Evolutionary conservation across 371 early-diverging fungal genomes (phyloP), one percentile per base, ranked within the genome.

Genomic region (Smittium mucronatum): DNA sequence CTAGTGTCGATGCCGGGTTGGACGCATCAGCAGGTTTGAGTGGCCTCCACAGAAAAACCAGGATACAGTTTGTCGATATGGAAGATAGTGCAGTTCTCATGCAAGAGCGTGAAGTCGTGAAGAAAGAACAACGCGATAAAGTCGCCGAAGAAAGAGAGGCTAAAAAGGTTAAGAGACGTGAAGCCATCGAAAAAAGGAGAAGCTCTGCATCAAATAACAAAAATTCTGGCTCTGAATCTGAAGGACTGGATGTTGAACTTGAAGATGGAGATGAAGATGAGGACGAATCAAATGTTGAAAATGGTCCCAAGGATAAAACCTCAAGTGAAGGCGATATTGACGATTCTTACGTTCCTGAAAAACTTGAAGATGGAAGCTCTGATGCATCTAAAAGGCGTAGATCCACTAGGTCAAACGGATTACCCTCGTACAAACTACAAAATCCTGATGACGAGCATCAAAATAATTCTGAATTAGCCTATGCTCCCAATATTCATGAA

Each of bases 71-170:
- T 67, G 67, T 67, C 28, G 35, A 32, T 67, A 67, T 67, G 36
- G 25, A 67, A 2, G 67, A 67, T 57, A 67, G 35, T 36, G 67
- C 36, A 11, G 67, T 36, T 11, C 28, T 67, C 8, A 67, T 67
- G 67, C 33, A 67, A 26, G 67, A 67, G 29, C 34, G 67, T 11
- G 67, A 67, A 29, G 30, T n/a, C 16, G 57, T 57, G 2, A 67
- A 16, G 2, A 67, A 67, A 36, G 67, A 67, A 30, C 16, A 11
- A 17, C 35, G 57, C 2, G 67, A 67, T 17, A 67, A 67, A 67
- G 67, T 67, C 5, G 30, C 16, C 16, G 67, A 67, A 47, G 67
- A 67, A 67, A 2, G 67, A 2, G 67, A 67, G 28, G 67, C 67
- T 11, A 67, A 36, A 35, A 67, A 67, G 29, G 17, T 28, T 17